These are phyloP conservation scores for Boletus sp. DNA, from an alignment of 768 basidiomycete genomes.

Conservation along the genomic window DNA sequence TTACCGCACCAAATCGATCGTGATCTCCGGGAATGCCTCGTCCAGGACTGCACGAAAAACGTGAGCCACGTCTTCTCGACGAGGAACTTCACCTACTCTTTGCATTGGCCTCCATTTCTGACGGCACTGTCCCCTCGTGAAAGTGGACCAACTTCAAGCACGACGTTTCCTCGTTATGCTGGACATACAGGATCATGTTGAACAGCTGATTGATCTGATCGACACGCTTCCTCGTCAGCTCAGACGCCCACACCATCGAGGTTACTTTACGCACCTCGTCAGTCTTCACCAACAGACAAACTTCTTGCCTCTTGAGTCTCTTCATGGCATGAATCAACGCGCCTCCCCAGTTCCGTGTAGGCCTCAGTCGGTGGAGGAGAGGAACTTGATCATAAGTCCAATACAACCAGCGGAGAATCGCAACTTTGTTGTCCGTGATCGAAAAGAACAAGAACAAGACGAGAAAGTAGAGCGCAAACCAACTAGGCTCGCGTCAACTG, in stretches of 20 bases:
- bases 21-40: constrained; percentile 64
- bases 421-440: constrained; percentile 53
- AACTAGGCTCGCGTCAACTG: constrained; percentile 36
- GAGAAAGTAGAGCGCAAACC: constrained; percentile 61
- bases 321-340: constrained; percentile 45
- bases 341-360: constrained; percentile 42
- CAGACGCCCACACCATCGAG: neutral
- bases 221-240: neutral
- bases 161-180: constrained; percentile 67
- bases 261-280: constrained; percentile 52
- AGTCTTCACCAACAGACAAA: constrained; percentile 60
- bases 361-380: constrained; percentile 39
- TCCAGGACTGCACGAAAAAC: constrained; percentile 42
- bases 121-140: constrained; percentile 55
- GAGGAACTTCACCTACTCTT: constrained; percentile 42
- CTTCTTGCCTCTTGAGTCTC: constrained; percentile 47
- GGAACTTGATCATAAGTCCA: constrained; percentile 67
- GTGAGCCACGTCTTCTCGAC: neutral
- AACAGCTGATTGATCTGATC: constrained; percentile 63
- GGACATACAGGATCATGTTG: constrained; percentile 64
- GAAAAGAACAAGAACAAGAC: constrained; percentile 48
- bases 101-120: constrained; percentile 70
- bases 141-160: constrained; percentile 70
- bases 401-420: constrained; percentile 50
- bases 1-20: constrained; percentile 52